Evolutionary conservation across 1,284 basidiomycete species (phyloP), one percentile per base, ranked within the genome.

Genomic region (Phellopilus nigrolimitatus): DNA sequence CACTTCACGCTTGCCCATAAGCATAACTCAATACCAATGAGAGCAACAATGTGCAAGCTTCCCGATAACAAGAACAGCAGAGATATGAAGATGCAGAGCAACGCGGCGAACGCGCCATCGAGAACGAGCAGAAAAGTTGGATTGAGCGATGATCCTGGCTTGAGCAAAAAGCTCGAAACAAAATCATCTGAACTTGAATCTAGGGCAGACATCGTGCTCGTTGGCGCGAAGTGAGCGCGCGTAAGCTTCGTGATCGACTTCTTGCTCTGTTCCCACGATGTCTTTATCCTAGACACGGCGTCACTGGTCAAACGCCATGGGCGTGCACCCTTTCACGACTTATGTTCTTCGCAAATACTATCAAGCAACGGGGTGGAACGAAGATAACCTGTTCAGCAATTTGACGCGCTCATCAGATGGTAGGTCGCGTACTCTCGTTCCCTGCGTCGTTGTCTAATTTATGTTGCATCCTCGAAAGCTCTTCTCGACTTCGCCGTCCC

Each of bases 351-450:
- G 88, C 57, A 86, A 78, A 65, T 97, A 97, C 70, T 94, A 94
- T 72, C 79, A 81, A 57, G 84, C 84, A 10, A 97, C 92, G 37
- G 90, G 90, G 56, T 98, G 95, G 95, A 95, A 95, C 63, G 91
- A 95, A 66, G 93, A 97, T 68, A 95, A 95, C 64, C 77, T 95
- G 5, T 97, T 94, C 64, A 84, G 88, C 4, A 91, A 95, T 61
- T 66, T 98, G 31, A 97, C 92, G 4, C 79, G 91, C 37, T 89
- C 91, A 31, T 95, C 91, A 0, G 86, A 80, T 70, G 88, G 91
- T 93, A 56, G 56, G 80, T 70, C 25, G 55, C 5, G 53, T 60
- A 45, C 42, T 19, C 40, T 47, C 39, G 21, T 25, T 9, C 28
- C 15, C 41, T 64, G 62, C 40, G 62, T 66, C 60, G 22, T 64